Evolutionary conservation across 73 alveolate species (phyloP).

Genomic region (Blepharisma stoltei): DNA sequence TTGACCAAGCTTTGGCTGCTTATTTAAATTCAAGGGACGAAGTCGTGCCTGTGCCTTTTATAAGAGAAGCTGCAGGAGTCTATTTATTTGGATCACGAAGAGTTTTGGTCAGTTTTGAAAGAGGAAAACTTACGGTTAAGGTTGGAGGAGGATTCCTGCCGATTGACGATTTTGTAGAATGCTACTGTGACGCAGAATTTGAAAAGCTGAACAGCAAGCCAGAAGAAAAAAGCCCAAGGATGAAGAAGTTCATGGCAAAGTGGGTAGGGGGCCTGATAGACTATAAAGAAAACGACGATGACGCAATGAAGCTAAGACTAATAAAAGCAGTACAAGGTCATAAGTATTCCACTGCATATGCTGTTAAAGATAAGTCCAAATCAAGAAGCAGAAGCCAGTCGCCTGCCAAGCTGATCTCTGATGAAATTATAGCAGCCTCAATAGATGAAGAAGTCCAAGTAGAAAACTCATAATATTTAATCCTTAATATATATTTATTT

Average conservation of each 20-base stretch:
- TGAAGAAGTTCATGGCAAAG: slow-evolving; percentile 5
- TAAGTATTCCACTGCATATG: background rate
- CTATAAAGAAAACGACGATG: background rate
- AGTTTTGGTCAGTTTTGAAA: slow-evolving; percentile 57
- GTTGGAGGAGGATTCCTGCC: slow-evolving; percentile 80
- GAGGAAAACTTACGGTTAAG: slow-evolving; percentile 67
- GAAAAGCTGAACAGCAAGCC: background rate
- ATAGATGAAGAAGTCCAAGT: too few species aligned
- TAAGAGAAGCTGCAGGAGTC: slow-evolving; percentile 20
- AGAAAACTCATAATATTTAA: too few species aligned
- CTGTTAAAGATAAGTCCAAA: slow-evolving; percentile 5
- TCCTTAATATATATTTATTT: too few species aligned
- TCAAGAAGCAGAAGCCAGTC: too few species aligned
- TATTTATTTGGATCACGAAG: slow-evolving; percentile 55
- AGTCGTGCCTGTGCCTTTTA: slow-evolving; percentile 14
- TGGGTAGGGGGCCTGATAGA: slow-evolving; percentile 21
- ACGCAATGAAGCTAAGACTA: background rate
- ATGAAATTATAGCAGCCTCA: too few species aligned
- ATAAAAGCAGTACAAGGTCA: slow-evolving; percentile 2
- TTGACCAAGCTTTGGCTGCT: background rate
- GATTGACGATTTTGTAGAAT: slow-evolving; percentile 51
- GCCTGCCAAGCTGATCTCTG: too few species aligned
- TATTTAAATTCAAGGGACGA: background rate
- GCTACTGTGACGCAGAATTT: background rate
- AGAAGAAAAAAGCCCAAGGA: slow-evolving; percentile 10